phyloP scores from a whole-genome alignment of 176 grass and related monocot species.

The Carex parvula region DNA sequence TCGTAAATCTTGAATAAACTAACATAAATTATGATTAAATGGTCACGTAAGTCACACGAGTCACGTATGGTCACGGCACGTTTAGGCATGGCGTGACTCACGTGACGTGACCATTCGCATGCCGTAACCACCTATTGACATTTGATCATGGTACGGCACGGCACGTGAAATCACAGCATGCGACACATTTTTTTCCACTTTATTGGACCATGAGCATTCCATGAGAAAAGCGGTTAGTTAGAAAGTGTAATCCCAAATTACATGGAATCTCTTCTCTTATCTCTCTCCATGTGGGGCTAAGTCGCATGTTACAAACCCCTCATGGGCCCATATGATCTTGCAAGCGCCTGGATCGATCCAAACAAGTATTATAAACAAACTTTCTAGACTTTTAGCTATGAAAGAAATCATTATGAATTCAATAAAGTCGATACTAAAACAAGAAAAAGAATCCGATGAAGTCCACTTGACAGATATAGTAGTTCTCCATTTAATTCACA shows the following conservation, averaged over 20 bases:
- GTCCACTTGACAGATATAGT: not conserved
- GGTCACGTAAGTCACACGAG: too few relatives aligned
- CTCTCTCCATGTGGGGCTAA: slow-evolving; percentile 13
- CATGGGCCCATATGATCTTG: not conserved
- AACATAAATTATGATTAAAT: too few relatives aligned
- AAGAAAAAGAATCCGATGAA: not conserved
- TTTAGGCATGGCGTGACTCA: too few relatives aligned
- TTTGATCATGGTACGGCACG: too few relatives aligned
- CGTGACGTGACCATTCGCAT: too few relatives aligned
- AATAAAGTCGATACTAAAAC: not conserved
- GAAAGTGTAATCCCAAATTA: not conserved
- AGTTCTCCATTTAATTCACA: not conserved
- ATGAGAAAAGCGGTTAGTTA: not conserved
- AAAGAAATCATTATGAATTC: not conserved
- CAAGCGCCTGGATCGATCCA: not conserved
- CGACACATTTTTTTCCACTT: too few relatives aligned
- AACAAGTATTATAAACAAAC: not conserved
- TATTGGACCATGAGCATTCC: not conserved
- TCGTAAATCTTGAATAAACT: too few relatives aligned
- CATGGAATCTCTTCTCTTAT: not conserved
- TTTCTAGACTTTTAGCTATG: not conserved
- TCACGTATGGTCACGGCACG: too few relatives aligned
- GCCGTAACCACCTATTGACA: too few relatives aligned
- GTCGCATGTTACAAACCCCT: not conserved
- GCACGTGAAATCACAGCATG: too few relatives aligned